Evolutionary conservation across 345 rosid genomes (phyloP), one percentile per base, ranked within the genome.

Genomic region (Alliaria petiolata): DNA sequence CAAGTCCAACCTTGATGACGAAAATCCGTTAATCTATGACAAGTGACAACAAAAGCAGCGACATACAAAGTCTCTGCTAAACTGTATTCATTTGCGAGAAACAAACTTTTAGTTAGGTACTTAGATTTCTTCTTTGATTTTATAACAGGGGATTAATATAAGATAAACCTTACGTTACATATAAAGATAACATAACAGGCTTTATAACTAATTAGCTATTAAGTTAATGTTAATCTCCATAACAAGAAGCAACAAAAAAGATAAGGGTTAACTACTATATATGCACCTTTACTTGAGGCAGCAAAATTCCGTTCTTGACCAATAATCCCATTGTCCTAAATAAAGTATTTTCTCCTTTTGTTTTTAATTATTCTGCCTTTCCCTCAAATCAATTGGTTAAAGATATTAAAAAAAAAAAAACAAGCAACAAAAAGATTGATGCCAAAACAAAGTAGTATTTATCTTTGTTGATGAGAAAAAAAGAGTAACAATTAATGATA

Each of bases 231-330:
- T 45, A 22, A 5, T 26, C 42, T 54, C 22, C 6, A 43, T 15
- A 42, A 67, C 4, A 54, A 55, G 19, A 58, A 44, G 6, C 10
- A 15, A 16, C 49, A 12, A 20, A 52, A 22, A 45, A 25, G 26
- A 45, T 3, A n/a, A n/a, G n/a, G n/a, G n/a, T n/a, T n/a, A 11
- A 26, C 38, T 35, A 9, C 4, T 25, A 5, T n/a, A n/a, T n/a
- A n/a, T 47, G 55, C 12, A 19, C 56, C 36, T 58, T 57, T 58
- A 31, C 35, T 11, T 17, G 50, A 36, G 47, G 38, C 60, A 28
- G 33, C 75, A 59, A 15, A 55, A 38, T 59, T 59, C 22, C 34
- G 13, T 59, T 9, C 39, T 38, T 49, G 75, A 70, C 60, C 34
- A 70, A 70, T 49, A 36, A 47, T 47, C 59, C 1, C 46, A 40